Base-by-base conservation (phyloP, 1,139 yeast species). In the Geotrichum restrictum region DNA sequence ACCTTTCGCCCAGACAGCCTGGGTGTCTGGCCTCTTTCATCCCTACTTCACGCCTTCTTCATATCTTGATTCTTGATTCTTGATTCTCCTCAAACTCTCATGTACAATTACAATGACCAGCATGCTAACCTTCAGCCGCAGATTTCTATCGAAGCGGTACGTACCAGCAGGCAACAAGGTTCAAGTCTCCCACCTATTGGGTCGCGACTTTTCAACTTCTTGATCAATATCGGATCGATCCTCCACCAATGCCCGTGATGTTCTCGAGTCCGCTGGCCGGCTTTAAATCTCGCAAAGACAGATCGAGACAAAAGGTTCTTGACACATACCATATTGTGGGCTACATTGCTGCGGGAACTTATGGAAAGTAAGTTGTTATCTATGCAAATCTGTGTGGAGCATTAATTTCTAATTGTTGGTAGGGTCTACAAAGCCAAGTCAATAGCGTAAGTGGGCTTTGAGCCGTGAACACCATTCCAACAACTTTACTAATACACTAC, bases 301-400 rank as follows among this genome's bases (percentile, higher is more conserved):
- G 78, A 34, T 72, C 80, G 3, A 72, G 95, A 52, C 77, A 80
- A 42, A 82, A 88, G 4, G 96, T 93, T 2, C 71, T 88, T 29
- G 83, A 85, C 45, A 85, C 85, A 60, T 93, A 91, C 68, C 91
- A 85, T 58, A 85, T 94, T 57, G 73, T 88, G 32, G 99, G 99
- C 0, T 93, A 93, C 69, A 94, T 93, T 57, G 98, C 98, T 0
- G 96, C 98, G 0, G 99, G 99, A 38, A 93, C 99, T 0, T 93
- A 93, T 68, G 99, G 99, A 24, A 62, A 52, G 57, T 62, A 54
- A 54, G 49, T 41, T 53, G 41, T 11, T 32, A 3, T 6, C 36
- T 2, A 13, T 27, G 19, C 24, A 8, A n/a, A n/a, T n/a, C n/a
- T n/a, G n/a, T n/a, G 39, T 16, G 16, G 21, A 21, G 10, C 19